These are phyloP conservation scores for Pythium rishiriense DNA, from an alignment of 352 stramenopile species.

Conservation along the genomic window DNA sequence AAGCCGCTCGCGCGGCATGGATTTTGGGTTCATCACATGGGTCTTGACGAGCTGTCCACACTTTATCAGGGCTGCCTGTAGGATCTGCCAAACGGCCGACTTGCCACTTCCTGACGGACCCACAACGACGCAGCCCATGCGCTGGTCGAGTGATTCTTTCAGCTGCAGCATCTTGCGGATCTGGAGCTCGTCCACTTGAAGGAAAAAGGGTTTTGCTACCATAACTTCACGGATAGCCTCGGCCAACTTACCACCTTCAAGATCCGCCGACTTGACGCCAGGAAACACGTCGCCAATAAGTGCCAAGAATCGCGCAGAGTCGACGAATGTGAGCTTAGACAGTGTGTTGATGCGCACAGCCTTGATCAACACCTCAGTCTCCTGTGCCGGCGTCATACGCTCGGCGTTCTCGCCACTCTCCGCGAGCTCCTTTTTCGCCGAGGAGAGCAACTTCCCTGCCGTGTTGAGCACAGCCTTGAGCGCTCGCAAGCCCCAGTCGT, in stretches of 20 bases:
- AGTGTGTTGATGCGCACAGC: constrained; percentile 95
- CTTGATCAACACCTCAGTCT: constrained; percentile 94
- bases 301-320: constrained; percentile 88
- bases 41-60: constrained; percentile 89
- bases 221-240: constrained; percentile 91
- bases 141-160: constrained; percentile 94
- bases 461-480: constrained; percentile 95
- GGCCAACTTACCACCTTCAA: constrained; percentile 75
- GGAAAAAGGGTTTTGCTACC: constrained; percentile 83
- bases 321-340: constrained; percentile 94
- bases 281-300: constrained; percentile 95
- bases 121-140: constrained; percentile 95
- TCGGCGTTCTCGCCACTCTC: constrained; percentile 22
- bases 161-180: constrained; percentile 96
- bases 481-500: constrained; percentile 86
- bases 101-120: constrained; percentile 93
- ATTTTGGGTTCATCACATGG: constrained; percentile 97
- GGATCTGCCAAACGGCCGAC: constrained; percentile 92
- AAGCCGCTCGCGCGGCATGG: constrained; percentile 90
- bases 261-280: constrained; percentile 79
- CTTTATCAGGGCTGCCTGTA: constrained; percentile 86
- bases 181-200: constrained; percentile 89
- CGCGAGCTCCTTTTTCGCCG: constrained; percentile 68
- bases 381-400: constrained; percentile 62
- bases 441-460: constrained; percentile 89